A percentile compares a stretch with the other conserved stretches of the same genome.
Evolutionary conservation across 2,329 filamentous ascomycete species (phyloP).

Genomic region (Colletotrichum higginsianum): DNA sequence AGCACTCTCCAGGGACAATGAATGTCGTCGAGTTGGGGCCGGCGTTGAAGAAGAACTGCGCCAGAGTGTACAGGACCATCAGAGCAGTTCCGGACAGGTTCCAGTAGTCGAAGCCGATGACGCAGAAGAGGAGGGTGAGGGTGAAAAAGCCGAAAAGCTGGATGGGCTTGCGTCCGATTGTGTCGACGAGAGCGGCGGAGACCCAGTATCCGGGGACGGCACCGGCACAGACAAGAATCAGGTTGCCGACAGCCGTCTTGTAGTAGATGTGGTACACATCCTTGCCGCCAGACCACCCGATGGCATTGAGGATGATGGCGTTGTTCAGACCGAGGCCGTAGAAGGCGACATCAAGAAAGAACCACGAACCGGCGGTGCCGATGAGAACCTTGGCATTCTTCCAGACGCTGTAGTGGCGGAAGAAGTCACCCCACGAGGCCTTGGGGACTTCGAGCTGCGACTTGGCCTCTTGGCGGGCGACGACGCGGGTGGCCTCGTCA

Average conservation of each 20-base stretch:
- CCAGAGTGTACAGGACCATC: constrained; percentile 27
- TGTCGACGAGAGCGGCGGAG: constrained; percentile 81
- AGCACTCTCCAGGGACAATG: constrained; percentile 75
- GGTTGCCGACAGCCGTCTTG: constrained; percentile 83
- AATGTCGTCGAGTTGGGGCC: constrained; percentile 75
- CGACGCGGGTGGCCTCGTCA: constrained; percentile 77
- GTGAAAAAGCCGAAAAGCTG: constrained; percentile 68
- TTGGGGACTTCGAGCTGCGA: constrained; percentile 75
- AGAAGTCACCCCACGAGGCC: constrained; percentile 81
- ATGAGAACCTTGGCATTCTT: constrained; percentile 81
- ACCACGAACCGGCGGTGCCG: constrained; percentile 89
- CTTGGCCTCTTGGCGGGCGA: constrained; percentile 67
- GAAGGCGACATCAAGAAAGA: constrained; percentile 76
- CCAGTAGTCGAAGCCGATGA: constrained; percentile 65
- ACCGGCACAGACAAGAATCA: constrained; percentile 84
- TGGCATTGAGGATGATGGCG: constrained; percentile 77
- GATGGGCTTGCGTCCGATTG: constrained; percentile 82
- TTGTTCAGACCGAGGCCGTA: constrained; percentile 84
- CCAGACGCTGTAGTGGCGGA: constrained; percentile 77
- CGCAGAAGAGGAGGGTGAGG: constrained; percentile 62
- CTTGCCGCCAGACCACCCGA: constrained; percentile 74
- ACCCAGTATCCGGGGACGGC: constrained; percentile 89
- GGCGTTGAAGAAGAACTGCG: constrained; percentile 44
- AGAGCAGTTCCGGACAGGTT: constrained; percentile 39
- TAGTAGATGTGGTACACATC: constrained; percentile 79